Base-by-base conservation (phyloP, 2,329 filamentous ascomycete genomes). In the Pestalotiopsis sp. region DNA sequence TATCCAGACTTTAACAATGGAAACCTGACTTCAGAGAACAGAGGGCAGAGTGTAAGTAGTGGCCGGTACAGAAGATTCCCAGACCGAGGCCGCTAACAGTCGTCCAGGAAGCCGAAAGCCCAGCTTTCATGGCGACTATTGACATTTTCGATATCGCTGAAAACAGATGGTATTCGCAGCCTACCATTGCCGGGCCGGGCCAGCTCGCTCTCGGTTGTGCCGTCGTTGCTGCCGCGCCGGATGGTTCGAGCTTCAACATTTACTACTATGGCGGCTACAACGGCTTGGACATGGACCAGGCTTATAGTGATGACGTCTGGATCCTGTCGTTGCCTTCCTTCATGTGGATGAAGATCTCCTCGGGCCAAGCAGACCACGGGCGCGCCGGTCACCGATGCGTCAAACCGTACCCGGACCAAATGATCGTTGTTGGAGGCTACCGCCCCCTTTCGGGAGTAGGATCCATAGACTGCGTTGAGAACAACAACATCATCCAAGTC, bases 231-330 rank as follows among this genome's bases (percentile, higher is more conserved):
- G 84, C 89, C 0, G 90, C 93, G 14, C 84, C 88, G 59, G 92
- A 94, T 75, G 85, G 84, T 41, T 92, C 91, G 12, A 94, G 91
- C 69, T 93, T 91, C 79, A 94, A 95, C 76, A 90, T 97, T 64
- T 95, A 95, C 82, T 93, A 93, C 81, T 96, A 94, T 73, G 93
- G 92, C 17, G 93, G 93, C 0, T 95, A 92, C 75, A 81, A 89
- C 68, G 89, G 87, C 0, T 72, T 90, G 5, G 68, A 85, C 68
- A 36, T 69, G 0, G 65, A 59, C 0, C 69, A 79, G 0, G 70
- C 77, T 17, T 87, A 84, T 71, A 84, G 78, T 66, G 89, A 94
- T 70, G 92, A 93, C 61, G 91, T 95, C 77, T 96, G 92, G 92
- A 91, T 94, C 25, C 82, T 96, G 13, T 93, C 92, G 0, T 81